Evolutionary conservation across 176 grass and related monocot genomes (phyloP).

Genomic region (Eragrostis nindensis): DNA sequence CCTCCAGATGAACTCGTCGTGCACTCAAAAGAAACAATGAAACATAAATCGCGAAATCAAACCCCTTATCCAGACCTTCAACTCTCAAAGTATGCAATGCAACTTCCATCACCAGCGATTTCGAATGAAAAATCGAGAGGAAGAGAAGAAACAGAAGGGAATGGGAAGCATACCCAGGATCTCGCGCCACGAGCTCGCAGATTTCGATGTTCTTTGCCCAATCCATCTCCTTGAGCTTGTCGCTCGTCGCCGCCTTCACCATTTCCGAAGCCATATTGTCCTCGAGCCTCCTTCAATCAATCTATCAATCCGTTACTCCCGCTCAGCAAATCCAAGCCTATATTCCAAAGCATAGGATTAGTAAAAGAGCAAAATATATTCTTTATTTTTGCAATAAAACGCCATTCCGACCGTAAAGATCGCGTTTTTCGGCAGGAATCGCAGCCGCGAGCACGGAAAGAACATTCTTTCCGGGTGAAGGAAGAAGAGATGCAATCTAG

Average conservation of each 20-base stretch:
- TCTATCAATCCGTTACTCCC: neutral
- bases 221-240: conserved; percentile 93
- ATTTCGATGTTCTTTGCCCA: conserved; percentile 99
- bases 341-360: neutral
- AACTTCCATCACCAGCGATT: neutral
- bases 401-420: conserved; percentile 13
- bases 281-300: neutral
- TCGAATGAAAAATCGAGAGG: neutral
- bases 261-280: conserved; percentile 68
- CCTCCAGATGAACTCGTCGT: conserved; percentile 28
- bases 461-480: conserved; percentile 22
- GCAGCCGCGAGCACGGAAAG: conserved; percentile 10
- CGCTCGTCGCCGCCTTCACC: conserved; percentile 87
- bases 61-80: neutral
- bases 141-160: neutral
- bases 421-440: neutral
- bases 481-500: conserved; percentile 32
- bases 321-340: conserved; percentile 39
- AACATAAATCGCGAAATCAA: neutral
- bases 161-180: conserved; percentile 65
- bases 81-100: conserved; percentile 7
- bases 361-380: neutral
- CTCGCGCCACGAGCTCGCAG: conserved; percentile 85
- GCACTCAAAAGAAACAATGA: conserved; percentile 26
- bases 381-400: neutral